Percentiles rank a stretch among this genome's conserved stretches.
These are phyloP conservation scores for Fusarium sulawesiense DNA, from an alignment of 2,329 filamentous ascomycete genomes.

Conservation along the genomic window DNA sequence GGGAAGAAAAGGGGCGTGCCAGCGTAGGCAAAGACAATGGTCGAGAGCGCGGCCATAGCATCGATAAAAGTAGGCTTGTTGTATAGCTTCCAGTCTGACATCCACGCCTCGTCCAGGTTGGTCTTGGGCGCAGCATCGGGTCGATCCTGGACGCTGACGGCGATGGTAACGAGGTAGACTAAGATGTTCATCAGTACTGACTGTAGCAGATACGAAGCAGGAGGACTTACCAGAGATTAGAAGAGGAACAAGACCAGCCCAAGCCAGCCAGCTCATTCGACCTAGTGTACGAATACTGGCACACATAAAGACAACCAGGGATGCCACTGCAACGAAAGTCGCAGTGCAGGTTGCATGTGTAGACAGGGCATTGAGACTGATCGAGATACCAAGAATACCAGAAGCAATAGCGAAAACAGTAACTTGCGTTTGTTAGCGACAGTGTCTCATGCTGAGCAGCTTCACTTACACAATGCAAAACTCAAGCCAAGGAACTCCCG, in stretches of 20 bases:
- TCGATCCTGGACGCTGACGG: slow-evolving; percentile 35
- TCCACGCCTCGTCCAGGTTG: slow-evolving; percentile 2
- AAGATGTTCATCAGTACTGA: not conserved
- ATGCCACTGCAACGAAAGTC: slow-evolving; percentile 52
- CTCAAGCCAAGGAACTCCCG: slow-evolving; percentile 54
- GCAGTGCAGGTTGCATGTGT: slow-evolving; percentile 54
- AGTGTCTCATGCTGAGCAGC: not conserved
- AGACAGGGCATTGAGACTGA: slow-evolving; percentile 54
- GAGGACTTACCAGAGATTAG: slow-evolving; percentile 2
- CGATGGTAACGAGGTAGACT: slow-evolving; percentile 38
- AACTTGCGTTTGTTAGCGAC: slow-evolving; percentile 10
- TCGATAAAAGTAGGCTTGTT: slow-evolving; percentile 24
- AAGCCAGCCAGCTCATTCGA: slow-evolving; percentile 49
- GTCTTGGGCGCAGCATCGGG: slow-evolving; percentile 24
- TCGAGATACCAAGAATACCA: slow-evolving; percentile 49
- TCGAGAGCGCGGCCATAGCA: slow-evolving; percentile 45
- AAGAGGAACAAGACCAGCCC: slow-evolving; percentile 36
- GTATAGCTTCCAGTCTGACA: slow-evolving; percentile 14
- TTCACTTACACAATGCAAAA: slow-evolving; percentile 51
- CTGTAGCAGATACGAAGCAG: not conserved
- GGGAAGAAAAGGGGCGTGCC: slow-evolving; percentile 51
- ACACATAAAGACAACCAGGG: slow-evolving; percentile 44
- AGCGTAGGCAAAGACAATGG: slow-evolving; percentile 52
- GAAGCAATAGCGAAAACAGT: slow-evolving; percentile 20
- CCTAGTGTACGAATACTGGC: slow-evolving; percentile 50